phyloP scores from a whole-genome alignment of 2,329 filamentous ascomycete genomes.

The Curvularia eragrostidis region DNA sequence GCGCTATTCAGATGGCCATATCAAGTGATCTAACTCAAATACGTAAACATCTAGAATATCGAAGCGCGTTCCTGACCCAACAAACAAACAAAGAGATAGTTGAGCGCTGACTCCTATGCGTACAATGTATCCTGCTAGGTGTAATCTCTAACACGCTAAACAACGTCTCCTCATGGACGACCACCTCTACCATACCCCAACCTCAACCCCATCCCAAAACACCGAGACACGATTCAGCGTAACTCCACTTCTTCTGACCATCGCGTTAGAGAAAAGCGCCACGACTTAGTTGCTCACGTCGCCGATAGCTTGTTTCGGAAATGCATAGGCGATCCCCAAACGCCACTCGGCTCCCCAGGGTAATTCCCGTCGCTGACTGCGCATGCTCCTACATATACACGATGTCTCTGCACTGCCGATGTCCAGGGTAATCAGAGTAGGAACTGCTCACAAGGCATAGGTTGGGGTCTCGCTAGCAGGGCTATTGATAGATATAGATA shows the following conservation, averaged over 20 bases:
- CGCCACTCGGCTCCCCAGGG: conserved; percentile 15
- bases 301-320: conserved; percentile 5
- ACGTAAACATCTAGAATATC: neutral
- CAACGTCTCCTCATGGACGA: neutral
- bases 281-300: neutral
- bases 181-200: neutral
- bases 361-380: conserved; percentile 15
- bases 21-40: neutral
- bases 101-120: too few relatives aligned
- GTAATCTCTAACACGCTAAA: neutral
- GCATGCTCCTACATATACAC: conserved; percentile 7
- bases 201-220: neutral
- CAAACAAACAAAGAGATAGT: neutral
- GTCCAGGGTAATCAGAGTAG: neutral
- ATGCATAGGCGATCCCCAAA: neutral
- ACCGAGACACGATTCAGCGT: neutral
- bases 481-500: conserved; percentile 14
- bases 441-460: conserved; percentile 1
- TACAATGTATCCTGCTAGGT: neutral
- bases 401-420: neutral
- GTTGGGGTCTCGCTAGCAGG: conserved; percentile 2
- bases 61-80: neutral
- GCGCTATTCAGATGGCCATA: neutral
- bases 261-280: neutral
- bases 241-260: neutral